These are phyloP conservation scores for Scleroderma bovista DNA, from an alignment of 768 basidiomycete species.

Conservation along the genomic window DNA sequence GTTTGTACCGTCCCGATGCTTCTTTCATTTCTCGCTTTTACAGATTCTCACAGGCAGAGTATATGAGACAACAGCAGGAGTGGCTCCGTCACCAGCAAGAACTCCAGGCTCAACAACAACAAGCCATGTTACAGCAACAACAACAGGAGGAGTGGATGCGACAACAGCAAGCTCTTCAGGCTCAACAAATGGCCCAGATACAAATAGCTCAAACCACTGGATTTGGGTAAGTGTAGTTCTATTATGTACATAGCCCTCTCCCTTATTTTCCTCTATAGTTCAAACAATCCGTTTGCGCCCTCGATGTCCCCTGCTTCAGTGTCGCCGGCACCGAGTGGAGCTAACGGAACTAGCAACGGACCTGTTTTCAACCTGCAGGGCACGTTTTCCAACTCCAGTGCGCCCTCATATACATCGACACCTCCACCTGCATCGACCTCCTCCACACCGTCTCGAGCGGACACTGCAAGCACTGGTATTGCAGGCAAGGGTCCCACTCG, in stretches of 20 bases:
- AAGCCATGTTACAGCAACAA: conserved; percentile 41
- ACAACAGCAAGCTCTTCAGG: conserved; percentile 53
- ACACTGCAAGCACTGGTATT: conserved; percentile 16
- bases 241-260: neutral
- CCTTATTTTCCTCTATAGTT: conserved; percentile 43
- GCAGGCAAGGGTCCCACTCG: conserved; percentile 29
- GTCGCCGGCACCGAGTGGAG: conserved; percentile 29
- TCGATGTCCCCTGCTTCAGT: conserved; percentile 25
- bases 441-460: conserved; percentile 33
- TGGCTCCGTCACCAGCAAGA: conserved; percentile 65
- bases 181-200: conserved; percentile 40
- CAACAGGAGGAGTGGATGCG: conserved; percentile 55
- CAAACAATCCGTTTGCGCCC: conserved; percentile 93
- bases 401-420: conserved; percentile 28
- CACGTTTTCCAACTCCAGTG: conserved; percentile 50
- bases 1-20: conserved; percentile 16
- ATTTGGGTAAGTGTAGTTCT: conserved; percentile 50
- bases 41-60: conserved; percentile 32
- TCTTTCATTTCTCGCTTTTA: neutral
- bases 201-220: conserved; percentile 62
- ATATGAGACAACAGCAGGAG: conserved; percentile 54
- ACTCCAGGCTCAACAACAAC: conserved; percentile 37
- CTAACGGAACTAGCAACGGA: conserved; percentile 28
- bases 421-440: conserved; percentile 40
- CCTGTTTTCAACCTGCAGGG: conserved; percentile 67